Conservation (phyloP, 129 eudicot genomes). For the Kitagawia praeruptora region DNA sequence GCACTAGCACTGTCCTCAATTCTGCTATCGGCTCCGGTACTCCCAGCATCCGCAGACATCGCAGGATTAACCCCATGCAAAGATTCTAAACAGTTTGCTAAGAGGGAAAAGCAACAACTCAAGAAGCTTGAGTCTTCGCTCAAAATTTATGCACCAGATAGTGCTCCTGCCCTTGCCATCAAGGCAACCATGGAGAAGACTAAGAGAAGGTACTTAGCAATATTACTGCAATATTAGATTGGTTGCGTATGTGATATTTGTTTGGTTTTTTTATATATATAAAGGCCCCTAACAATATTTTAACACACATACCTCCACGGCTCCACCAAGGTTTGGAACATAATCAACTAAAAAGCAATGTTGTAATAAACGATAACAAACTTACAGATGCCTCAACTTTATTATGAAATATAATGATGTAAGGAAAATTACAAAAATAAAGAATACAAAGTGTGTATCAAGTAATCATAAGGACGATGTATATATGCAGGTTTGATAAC, state of each 20-base stretch:
- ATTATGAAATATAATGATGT: background rate
- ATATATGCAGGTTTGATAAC: conserved; percentile 59
- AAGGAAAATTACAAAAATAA: too few relatives aligned
- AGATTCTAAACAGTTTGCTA: conserved; percentile 91
- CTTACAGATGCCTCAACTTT: background rate
- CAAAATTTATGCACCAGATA: conserved; percentile 82
- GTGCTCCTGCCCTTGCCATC: conserved; percentile 97
- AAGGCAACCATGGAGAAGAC: conserved; percentile 95
- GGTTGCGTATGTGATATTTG: background rate
- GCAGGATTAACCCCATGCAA: conserved; percentile 93
- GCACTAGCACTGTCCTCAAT: conserved; percentile 85
- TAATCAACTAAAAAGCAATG: background rate
- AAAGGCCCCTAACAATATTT: background rate
- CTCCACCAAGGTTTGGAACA: background rate
- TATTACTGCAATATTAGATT: background rate
- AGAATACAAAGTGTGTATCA: background rate
- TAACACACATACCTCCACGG: background rate
- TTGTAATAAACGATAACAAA: background rate
- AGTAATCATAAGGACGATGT: background rate
- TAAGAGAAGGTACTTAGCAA: conserved; percentile 48
- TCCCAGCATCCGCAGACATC: conserved; percentile 77
- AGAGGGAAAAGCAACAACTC: conserved; percentile 82
- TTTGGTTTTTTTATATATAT: background rate
- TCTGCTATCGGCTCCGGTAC: conserved; percentile 64
- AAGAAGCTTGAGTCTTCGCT: conserved; percentile 81